Percentiles rank a stretch among this genome's conserved stretches.
Conservation (phyloP, 2,329 filamentous ascomycete genomes). For the Trichophyton mentagrophytes region DNA sequence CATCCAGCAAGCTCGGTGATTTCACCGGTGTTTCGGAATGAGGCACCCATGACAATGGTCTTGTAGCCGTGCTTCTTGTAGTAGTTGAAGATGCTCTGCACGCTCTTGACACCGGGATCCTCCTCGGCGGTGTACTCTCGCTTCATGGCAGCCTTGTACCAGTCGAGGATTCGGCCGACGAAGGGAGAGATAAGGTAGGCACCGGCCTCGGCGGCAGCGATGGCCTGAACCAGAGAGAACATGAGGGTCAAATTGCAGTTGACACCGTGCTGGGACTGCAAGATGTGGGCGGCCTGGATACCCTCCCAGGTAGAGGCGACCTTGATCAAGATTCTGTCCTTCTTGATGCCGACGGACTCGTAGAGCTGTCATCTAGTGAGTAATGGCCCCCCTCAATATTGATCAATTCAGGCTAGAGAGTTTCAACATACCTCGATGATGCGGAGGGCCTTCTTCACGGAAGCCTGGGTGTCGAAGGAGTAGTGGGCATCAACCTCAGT, state of each 20-base stretch:
- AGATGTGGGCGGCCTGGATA: conserved; percentile 95
- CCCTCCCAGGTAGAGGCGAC: conserved; percentile 98
- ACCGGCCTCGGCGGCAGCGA: conserved; percentile 85
- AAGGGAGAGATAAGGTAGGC: conserved; percentile 99
- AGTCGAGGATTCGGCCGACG: conserved; percentile 97
- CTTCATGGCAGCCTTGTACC: conserved; percentile 94
- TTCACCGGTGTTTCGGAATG: conserved; percentile 91
- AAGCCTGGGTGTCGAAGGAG: conserved; percentile 88
- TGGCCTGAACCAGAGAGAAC: conserved; percentile 92
- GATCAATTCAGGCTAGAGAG: not conserved
- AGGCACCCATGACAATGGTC: conserved; percentile 99
- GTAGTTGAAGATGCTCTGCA: conserved; percentile 96
- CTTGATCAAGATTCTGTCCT: conserved; percentile 96
- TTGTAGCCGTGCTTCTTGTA: conserved; percentile 99
- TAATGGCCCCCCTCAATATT: not conserved
- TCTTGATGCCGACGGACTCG: conserved; percentile 78
- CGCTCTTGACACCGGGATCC: conserved; percentile 91
- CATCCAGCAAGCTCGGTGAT: conserved; percentile 97
- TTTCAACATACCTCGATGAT: conserved; percentile 68
- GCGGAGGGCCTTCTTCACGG: conserved; percentile 88
- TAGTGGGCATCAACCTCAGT: conserved; percentile 95
- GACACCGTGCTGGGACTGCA: conserved; percentile 88
- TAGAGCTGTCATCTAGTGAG: conserved; percentile 54
- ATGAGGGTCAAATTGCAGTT: conserved; percentile 99
- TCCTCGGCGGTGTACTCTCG: conserved; percentile 81